A percentile compares a stretch with the other conserved stretches of the same genome.
Conservation (phyloP, 805 yeast species). For the Kluyveromyces starmeri region DNA sequence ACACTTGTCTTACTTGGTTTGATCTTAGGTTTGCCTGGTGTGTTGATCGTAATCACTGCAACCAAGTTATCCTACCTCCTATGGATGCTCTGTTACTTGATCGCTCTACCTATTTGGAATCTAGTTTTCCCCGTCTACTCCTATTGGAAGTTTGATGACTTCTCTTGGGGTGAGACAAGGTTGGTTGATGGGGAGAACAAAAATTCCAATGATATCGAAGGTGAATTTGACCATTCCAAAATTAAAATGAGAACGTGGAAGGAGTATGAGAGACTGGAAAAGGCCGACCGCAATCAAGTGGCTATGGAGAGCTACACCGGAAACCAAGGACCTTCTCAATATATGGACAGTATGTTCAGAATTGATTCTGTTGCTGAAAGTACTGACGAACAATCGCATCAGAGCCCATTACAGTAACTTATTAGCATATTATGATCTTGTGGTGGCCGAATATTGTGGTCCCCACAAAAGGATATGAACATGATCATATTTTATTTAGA, state of each 20-base stretch:
- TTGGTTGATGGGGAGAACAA: conserved; percentile 62
- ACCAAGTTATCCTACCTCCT: conserved; percentile 60
- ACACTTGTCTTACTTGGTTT: conserved; percentile 68
- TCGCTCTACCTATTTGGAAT: conserved; percentile 92
- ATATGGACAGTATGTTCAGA: neutral
- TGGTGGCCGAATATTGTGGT: too few relatives aligned
- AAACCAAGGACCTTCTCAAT: neutral
- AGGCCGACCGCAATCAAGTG: neutral
- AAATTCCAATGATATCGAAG: conserved; percentile 61
- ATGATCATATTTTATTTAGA: too few relatives aligned
- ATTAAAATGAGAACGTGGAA: conserved; percentile 92
- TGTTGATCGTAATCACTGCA: conserved; percentile 72
- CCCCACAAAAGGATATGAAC: too few relatives aligned
- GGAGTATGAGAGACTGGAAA: conserved; percentile 69
- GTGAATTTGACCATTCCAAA: conserved; percentile 84
- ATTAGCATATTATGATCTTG: too few relatives aligned
- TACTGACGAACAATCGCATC: neutral
- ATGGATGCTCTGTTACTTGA: conserved; percentile 71
- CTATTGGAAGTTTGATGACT: conserved; percentile 92
- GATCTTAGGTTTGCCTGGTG: conserved; percentile 79
- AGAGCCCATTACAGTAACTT: too few relatives aligned
- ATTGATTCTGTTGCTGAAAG: neutral
- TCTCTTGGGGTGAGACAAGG: conserved; percentile 94
- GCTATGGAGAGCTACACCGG: neutral
- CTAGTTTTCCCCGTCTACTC: conserved; percentile 80